Base-by-base conservation (phyloP, 2,329 filamentous ascomycete genomes). In the Raffaelea albimanens region DNA sequence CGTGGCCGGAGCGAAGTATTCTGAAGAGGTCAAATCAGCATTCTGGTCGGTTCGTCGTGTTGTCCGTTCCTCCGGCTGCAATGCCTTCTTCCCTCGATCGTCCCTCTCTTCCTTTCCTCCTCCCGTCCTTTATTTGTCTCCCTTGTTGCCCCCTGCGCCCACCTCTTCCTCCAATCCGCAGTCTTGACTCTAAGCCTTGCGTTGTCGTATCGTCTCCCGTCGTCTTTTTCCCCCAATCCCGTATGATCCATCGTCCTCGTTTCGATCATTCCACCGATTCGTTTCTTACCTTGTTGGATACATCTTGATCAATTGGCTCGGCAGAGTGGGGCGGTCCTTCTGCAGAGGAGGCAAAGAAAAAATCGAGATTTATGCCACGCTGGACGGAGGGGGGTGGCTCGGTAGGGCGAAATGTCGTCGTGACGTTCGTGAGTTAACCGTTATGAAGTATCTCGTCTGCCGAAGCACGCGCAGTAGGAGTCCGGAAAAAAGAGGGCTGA, bases 1-100 rank as follows among this genome's bases (percentile, higher is more conserved):
- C 67, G 61, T 70, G 64, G 51, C 65, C 67, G 61, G 72, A 69
- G 61, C 72, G 70, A 61, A 75, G 69, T 65, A 78, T 68, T 66
- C 70, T 73, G 47, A 20, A 21, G 22, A 20, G 14, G 9, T 19
- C 31, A 13, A 31, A n/a, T n/a, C n/a, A n/a, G n/a, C n/a, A n/a
- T n/a, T 31, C 20, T 22, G 25, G 13, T 11, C 8, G 29, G 18
- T 48, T 42, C 38, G 42, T 34, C 19, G 9, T 11, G 3, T 21
- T 34, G 31, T 34, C 31, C 16, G 9, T 9, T 34, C 31, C 10
- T 10, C 10, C 8, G 39, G 49, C 59, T 13, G 25, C 25, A 7
- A 29, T 29, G 25, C 13, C 25, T 29, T 29, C 7, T 29, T 29
- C 25, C 25, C 7, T 29, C 25, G 7, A 13, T 29, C 25, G 25